Conservation (phyloP, 176 grass and related monocot species). For the Eleusine indica region DNA sequence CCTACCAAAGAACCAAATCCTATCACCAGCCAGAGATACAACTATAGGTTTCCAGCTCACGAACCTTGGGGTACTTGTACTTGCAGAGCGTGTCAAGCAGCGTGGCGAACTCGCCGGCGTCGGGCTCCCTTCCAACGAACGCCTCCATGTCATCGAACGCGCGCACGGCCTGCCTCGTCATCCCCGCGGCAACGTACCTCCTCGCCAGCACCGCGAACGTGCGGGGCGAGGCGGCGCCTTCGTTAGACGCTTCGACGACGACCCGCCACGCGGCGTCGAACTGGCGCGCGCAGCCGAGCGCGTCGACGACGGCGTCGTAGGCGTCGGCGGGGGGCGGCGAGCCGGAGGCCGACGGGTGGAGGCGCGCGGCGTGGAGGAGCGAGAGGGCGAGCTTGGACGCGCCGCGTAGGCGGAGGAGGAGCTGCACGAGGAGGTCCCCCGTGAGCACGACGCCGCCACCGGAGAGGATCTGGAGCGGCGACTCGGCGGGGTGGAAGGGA, state of each 20-base stretch:
- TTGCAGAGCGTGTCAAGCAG: constrained; percentile 91
- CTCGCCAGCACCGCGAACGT: constrained; percentile 75
- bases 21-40: not conserved
- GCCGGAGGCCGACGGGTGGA: constrained; percentile 43
- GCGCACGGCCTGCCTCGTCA: constrained; percentile 79
- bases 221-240: constrained; percentile 55
- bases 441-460: constrained; percentile 51
- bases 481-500: constrained; percentile 79
- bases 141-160: constrained; percentile 97
- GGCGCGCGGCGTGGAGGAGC: constrained; percentile 62
- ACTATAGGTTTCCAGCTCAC: not conserved
- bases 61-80: constrained; percentile 91
- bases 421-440: constrained; percentile 57
- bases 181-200: constrained; percentile 70
- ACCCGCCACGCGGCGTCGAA: constrained; percentile 80
- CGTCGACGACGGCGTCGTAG: constrained; percentile 72
- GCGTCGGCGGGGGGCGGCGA: constrained; percentile 36
- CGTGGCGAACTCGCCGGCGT: constrained; percentile 65
- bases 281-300: constrained; percentile 62
- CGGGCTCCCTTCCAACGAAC: constrained; percentile 81
- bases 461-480: constrained; percentile 62
- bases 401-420: constrained; percentile 78
- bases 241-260: constrained; percentile 66
- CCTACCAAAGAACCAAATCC: constrained; percentile 1
- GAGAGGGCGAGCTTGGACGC: constrained; percentile 74